A percentile compares a stretch with the other conserved stretches of the same genome.
Conservation (phyloP, 306 rosid species). For the Cicer judaicum region DNA sequence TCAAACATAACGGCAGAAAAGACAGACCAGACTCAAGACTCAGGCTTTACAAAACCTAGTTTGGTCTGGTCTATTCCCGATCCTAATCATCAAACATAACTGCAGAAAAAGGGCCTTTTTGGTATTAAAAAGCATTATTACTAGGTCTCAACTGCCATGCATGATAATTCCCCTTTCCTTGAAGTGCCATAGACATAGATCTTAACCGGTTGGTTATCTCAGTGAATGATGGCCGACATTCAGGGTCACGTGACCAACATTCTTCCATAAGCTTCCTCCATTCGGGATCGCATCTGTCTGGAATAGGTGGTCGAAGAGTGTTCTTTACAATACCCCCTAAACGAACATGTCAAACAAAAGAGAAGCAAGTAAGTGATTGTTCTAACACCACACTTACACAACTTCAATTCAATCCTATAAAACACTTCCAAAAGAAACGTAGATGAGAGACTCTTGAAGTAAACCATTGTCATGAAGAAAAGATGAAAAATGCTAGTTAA, state of each 20-base stretch:
- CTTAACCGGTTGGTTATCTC: slow-evolving; percentile 66
- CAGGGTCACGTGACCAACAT: slow-evolving; percentile 79
- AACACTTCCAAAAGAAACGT: not conserved
- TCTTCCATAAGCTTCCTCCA: slow-evolving; percentile 79
- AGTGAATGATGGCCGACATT: slow-evolving; percentile 68
- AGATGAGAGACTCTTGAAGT: no score
- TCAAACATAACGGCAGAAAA: not conserved
- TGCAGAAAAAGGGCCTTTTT: slow-evolving; percentile 7
- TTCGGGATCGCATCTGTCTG: slow-evolving; percentile 64
- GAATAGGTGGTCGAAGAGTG: slow-evolving; percentile 72
- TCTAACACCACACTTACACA: not conserved
- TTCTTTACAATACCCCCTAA: slow-evolving; percentile 79
- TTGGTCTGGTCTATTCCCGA: no score
- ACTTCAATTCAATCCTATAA: slow-evolving; percentile 1
- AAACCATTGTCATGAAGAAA: no score
- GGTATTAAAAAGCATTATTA: slow-evolving; percentile 38
- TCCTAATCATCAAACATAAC: not conserved
- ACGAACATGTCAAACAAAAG: slow-evolving; percentile 37
- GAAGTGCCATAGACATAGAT: slow-evolving; percentile 59
- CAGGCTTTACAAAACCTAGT: no score
- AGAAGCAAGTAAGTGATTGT: slow-evolving; percentile 28
- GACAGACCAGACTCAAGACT: no score
- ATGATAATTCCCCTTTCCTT: slow-evolving; percentile 49
- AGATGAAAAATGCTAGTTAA: no score
- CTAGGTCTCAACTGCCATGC: slow-evolving; percentile 44